Evolutionary conservation across 2,329 filamentous ascomycete genomes (phyloP).

Genomic region (Fusarium solani-melongenae): DNA sequence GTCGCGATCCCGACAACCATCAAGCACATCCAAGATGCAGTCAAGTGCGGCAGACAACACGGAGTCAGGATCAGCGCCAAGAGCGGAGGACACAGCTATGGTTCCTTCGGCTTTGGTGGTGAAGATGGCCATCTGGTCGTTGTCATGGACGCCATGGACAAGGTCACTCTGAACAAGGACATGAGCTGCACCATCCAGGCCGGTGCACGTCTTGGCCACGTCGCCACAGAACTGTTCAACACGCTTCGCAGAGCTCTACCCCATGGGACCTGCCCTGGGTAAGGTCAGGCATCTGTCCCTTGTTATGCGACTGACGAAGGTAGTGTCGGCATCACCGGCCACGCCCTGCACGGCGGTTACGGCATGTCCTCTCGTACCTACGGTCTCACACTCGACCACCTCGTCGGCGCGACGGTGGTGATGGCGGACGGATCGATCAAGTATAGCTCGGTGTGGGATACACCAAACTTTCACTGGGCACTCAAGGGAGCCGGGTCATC

Average conservation of each 20-base stretch:
- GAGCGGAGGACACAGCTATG: conserved; percentile 66
- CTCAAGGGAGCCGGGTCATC: conserved; percentile 47
- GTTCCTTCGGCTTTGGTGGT: conserved; percentile 58
- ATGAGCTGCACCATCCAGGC: conserved; percentile 47
- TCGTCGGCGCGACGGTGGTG: conserved; percentile 45
- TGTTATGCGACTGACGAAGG: conserved; percentile 2
- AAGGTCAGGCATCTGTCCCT: conserved; percentile 7
- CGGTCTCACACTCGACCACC: conserved; percentile 45
- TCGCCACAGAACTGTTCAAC: conserved; percentile 53
- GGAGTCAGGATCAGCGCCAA: conserved; percentile 61
- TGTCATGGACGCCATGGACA: conserved; percentile 53
- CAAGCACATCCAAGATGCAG: conserved; percentile 56
- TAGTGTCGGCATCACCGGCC: conserved; percentile 45
- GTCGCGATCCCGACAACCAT: conserved; percentile 48
- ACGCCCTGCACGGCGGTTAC: conserved; percentile 46
- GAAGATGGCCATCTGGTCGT: conserved; percentile 55
- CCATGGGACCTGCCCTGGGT: conserved; percentile 66
- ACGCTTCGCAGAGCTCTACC: conserved; percentile 55
- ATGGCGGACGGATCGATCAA: conserved; percentile 41
- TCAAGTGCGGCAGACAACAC: conserved; percentile 56
- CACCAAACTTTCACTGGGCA: conserved; percentile 46
- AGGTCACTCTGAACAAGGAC: conserved; percentile 40
- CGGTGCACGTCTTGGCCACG: conserved; percentile 62
- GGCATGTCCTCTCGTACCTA: conserved; percentile 45
- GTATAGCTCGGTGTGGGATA: conserved; percentile 36